Base-by-base conservation (phyloP, 1,284 basidiomycete species). In the Cronartium quercuum region DNA sequence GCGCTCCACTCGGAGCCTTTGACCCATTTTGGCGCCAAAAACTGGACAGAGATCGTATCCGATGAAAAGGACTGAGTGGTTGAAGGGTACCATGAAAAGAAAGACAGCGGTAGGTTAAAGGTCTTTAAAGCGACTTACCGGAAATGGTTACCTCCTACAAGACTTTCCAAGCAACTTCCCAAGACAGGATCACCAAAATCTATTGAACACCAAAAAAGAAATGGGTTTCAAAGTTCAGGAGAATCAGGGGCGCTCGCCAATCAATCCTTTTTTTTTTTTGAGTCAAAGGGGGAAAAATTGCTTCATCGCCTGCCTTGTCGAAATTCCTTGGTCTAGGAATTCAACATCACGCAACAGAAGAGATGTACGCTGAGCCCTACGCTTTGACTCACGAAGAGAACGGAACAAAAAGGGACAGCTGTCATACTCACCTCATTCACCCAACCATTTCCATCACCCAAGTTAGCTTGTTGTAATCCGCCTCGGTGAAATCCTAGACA, bases 381-480 rank as follows among this genome's bases (percentile, higher is more conserved):
- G n/a, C n/a, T n/a, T n/a, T n/a, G n/a, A n/a, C n/a, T n/a, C n/a
- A n/a, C 18, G 37, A 29, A 9, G 1, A 21, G 35, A 61, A 61
- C 6, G 5, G 29, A 61, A 35, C 29, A 21, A 6, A 35, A 35
- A 18, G 13, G 4, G 21, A 5, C 3, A 15, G 37, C 29, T 34
- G 12, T 13, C 15, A 3, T 15, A 29, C 58, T 9, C 29, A 61
- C 58, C 29, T 61, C 6, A 6, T 61, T 61, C 15, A 18, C 1
- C 29, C 35, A 61, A 18, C 13, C 58, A 61, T 61, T 61, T 61
- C 58, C 58, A n/a, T 61, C 58, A 37, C 24, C 58, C 18, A 61
- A 29, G 29, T 61, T 61, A 2, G 58, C 24, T 29, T 6, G 15
- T 37, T 61, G 58, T 34, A 6, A 2, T 15, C 10, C 29, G 18